Conservation (phyloP, 2,329 filamentous ascomycete genomes). For the Mycosphaerelloides madeirae region DNA sequence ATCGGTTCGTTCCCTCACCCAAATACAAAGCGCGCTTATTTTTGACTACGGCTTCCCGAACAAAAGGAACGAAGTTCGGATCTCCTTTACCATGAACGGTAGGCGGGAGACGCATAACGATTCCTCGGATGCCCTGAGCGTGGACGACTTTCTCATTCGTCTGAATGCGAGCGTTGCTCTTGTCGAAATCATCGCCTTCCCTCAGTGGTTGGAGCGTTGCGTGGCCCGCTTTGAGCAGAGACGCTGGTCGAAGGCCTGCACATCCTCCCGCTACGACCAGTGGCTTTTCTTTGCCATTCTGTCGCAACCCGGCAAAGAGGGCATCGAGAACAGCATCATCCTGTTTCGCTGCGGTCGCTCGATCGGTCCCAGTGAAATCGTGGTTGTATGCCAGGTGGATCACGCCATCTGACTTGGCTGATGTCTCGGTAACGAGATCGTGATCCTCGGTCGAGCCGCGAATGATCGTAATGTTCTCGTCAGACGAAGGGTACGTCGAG, state of each 20-base stretch:
- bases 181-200: neutral
- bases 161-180: neutral
- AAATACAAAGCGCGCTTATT: slow-evolving; percentile 31
- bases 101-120: slow-evolving; percentile 39
- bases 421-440: slow-evolving; percentile 37
- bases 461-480: no score
- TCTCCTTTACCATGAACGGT: slow-evolving; percentile 45
- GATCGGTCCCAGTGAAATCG: slow-evolving; percentile 15
- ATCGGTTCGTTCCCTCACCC: slow-evolving; percentile 28
- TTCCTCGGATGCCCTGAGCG: slow-evolving; percentile 33
- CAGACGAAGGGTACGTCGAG: slow-evolving; percentile 34
- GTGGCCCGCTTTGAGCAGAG: neutral
- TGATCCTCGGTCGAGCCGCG: slow-evolving; percentile 39
- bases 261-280: neutral
- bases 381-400: slow-evolving; percentile 41
- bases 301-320: neutral
- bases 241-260: neutral
- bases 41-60: slow-evolving; percentile 29
- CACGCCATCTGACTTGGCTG: slow-evolving; percentile 39
- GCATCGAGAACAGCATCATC: neutral
- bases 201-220: neutral
- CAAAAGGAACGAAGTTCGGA: no score
- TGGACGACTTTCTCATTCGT: slow-evolving; percentile 11
- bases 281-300: neutral
- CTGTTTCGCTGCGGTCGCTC: slow-evolving; percentile 1